Evolutionary conservation across 75 land plant species (phyloP).

Genomic region (Selaginella moellendorffii): DNA sequence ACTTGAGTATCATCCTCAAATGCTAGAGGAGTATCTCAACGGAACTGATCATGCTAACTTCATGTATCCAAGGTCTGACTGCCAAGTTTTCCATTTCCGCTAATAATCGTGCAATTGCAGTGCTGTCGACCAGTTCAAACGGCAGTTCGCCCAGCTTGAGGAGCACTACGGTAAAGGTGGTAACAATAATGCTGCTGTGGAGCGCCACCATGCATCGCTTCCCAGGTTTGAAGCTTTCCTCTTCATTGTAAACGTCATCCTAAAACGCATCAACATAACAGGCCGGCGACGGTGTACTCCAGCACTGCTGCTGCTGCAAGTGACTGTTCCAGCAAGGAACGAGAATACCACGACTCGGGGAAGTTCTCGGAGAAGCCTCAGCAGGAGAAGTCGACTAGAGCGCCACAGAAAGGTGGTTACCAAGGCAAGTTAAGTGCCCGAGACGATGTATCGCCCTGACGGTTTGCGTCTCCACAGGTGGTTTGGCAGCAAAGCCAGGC

Average conservation of each 20-base stretch:
- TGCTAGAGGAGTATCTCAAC: constrained; percentile 8
- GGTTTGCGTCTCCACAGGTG: no score
- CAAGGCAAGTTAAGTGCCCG: not conserved
- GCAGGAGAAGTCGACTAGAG: not conserved
- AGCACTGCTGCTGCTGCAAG: not conserved
- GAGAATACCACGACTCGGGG: constrained; percentile 40
- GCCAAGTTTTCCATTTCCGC: no score
- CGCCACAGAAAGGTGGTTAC: not conserved
- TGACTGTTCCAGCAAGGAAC: constrained; percentile 17
- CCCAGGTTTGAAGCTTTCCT: no score
- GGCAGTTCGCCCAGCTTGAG: constrained; percentile 86
- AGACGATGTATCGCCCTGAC: no score
- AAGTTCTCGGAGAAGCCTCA: constrained; percentile 34
- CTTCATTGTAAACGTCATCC: no score
- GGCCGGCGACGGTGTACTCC: not conserved
- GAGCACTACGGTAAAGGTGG: constrained; percentile 58
- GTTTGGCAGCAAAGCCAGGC: not conserved
- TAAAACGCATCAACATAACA: no score
- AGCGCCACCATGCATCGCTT: constrained; percentile 86
- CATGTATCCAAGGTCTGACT: constrained; percentile 17
- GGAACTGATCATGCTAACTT: constrained; percentile 4
- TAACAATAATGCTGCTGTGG: constrained; percentile 30
- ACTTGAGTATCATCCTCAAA: constrained; percentile 11
- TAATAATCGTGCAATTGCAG: constrained; percentile 19
- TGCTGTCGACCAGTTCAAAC: constrained; percentile 87